Evolutionary conservation across 2,329 filamentous ascomycete species (phyloP), one percentile per base, ranked within the genome.

Genomic region (Phyllosticta capitalensis): DNA sequence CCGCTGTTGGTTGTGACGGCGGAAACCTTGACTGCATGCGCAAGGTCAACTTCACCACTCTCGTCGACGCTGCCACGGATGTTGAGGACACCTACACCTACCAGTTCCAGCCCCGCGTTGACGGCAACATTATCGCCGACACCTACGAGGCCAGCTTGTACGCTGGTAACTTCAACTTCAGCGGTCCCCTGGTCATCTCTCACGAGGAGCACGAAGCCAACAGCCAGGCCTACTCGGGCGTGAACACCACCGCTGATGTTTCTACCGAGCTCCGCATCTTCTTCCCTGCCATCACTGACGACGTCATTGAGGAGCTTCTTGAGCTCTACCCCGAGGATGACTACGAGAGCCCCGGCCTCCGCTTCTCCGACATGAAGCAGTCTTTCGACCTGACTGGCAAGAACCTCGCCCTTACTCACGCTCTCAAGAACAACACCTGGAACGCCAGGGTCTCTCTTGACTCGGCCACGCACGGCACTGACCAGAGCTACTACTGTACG

Each of bases 181-280:
- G 56, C 26, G 72, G 71, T 14, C 70, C 72, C 2, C 52, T 70
- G 1, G 69, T 74, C 19, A 71, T 74, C 57, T 68, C 64, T 12
- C 71, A 74, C 61, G 70, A 73, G 61, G 64, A 66, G 52, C 71
- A 73, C 59, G 71, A 74, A 63, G 65, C 66, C 33, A 74, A 73
- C 58, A 56, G 65, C 51, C 65, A 64, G 56, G 61, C 68, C 1
- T 71, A 64, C 26, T 56, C 61, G 1, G 69, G 72, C 7, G 66
- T 72, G 20, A 67, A 71, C 62, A 72, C 67, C 17, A 68, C 65
- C 9, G 65, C 63, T 4, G 72, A 74, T 54, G 67, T 74, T 26
- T 56, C 66, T 17, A 68, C 65, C 10, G 65, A 71, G 52, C 65
- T 71, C 20, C 60, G 59, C 28, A 63, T 67, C 52, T 71, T 70